Base-by-base conservation (phyloP, 768 basidiomycete species). In the Rickenella mellea region DNA sequence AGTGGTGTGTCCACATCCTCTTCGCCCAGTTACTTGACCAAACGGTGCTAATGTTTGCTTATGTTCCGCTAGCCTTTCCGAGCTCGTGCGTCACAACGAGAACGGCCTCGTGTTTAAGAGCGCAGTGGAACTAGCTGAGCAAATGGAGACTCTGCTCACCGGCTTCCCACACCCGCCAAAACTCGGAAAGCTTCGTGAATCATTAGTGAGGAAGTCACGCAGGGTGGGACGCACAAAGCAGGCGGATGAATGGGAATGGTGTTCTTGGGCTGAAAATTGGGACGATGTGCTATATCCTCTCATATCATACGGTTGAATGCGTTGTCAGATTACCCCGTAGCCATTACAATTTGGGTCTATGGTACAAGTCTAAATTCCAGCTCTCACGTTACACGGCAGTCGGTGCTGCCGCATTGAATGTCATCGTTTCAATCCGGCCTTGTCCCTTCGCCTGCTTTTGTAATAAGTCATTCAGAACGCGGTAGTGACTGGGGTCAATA, bases 401-500 rank as follows among this genome's bases (percentile, higher is more conserved):
- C 3, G 40, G 19, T 19, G 76, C 73, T 5, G 75, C 81, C 1
- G 81, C 81, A 31, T 83, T 71, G 47, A 84, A 78, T 10, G 78
- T 69, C 52, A 89, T 56, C 1, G 91, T 93, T 62, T 97, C 94
- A 29, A 97, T 67, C 40, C 85, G 70, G 1, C 90, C 88, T 17
- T 49, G 76, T 74, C 14, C 89, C 89, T 60, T 94, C 93, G 56
- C 83, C 56, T 97, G 87, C 56, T 84, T 87, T 58, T 92, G 87
- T 45, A 98, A 62, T 30, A 98, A 61, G 46, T 98, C 94, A 52
- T 83, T 87, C 50, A 99, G 74, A 15, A 83, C 70, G 27, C 87
- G 79, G 74, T 96, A 94, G 51, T 87, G 82, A 30, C 85, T 77
- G 4, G 96, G 94, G 57, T 97, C 92, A 46, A 98, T 97, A 42